phyloP scores from a whole-genome alignment of 352 stramenopile genomes.

The Phytophthora litchii region DNA sequence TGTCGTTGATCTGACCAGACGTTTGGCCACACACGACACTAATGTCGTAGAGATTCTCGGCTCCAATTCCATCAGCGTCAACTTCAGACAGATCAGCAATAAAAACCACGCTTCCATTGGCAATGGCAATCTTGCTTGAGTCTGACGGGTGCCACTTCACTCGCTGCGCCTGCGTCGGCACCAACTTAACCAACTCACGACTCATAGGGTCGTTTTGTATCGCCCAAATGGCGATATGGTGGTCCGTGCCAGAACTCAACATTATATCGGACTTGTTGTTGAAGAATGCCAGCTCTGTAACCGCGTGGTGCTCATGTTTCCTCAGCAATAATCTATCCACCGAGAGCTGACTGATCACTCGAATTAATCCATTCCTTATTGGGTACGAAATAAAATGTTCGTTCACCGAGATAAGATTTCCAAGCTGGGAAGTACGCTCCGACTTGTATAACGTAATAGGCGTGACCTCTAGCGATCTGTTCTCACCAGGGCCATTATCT shows the following conservation, averaged over 20 bases:
- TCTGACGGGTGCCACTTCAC: slow-evolving; percentile 86
- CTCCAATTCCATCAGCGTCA: slow-evolving; percentile 36
- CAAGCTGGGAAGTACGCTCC: slow-evolving; percentile 71
- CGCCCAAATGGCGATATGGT: slow-evolving; percentile 77
- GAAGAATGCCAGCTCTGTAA: slow-evolving; percentile 84
- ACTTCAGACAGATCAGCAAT: slow-evolving; percentile 66
- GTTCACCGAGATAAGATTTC: slow-evolving; percentile 82
- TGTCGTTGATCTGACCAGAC: slow-evolving; percentile 75
- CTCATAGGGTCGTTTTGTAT: slow-evolving; percentile 75
- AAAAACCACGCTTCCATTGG: slow-evolving; percentile 68
- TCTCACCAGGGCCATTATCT: slow-evolving; percentile 44
- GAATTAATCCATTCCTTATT: slow-evolving; percentile 84
- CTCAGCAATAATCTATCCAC: slow-evolving; percentile 75
- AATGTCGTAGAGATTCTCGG: slow-evolving; percentile 68
- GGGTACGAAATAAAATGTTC: slow-evolving; percentile 89
- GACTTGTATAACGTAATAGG: slow-evolving; percentile 86
- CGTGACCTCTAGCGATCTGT: slow-evolving; percentile 79
- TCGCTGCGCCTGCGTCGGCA: slow-evolving; percentile 63
- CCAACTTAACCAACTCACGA: slow-evolving; percentile 65
- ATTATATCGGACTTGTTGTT: slow-evolving; percentile 71
- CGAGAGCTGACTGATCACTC: slow-evolving; percentile 83
- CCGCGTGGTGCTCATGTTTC: slow-evolving; percentile 73
- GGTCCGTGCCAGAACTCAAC: slow-evolving; percentile 68
- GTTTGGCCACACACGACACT: slow-evolving; percentile 78
- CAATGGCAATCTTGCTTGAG: slow-evolving; percentile 75